These are phyloP conservation scores for Akebia trifoliata DNA, from an alignment of 164 flowering plant species.

Conservation along the genomic window DNA sequence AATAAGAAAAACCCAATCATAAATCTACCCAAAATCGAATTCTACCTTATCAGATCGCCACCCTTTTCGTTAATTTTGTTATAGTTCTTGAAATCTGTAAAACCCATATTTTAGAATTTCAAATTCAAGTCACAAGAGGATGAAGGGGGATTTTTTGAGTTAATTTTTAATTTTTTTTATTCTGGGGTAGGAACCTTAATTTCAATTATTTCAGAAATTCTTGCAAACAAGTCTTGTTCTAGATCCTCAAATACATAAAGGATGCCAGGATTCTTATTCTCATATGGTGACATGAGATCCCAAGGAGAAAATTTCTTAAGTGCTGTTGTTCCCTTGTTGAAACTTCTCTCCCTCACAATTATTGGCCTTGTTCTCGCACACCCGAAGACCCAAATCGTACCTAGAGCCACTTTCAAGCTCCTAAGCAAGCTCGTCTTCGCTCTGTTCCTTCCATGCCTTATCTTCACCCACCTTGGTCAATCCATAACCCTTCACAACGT, in stretches of 20 bases:
- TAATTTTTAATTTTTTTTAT: no score
- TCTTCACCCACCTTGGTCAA: slow-evolving; percentile 69
- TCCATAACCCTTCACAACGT: slow-evolving; percentile 48
- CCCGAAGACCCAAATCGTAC: slow-evolving; percentile 54
- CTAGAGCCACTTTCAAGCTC: slow-evolving; percentile 71
- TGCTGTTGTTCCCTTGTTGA: slow-evolving; percentile 69
- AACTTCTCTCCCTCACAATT: slow-evolving; percentile 55
- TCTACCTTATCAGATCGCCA: no score
- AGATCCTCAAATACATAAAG: background rate
- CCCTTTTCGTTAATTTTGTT: no score
- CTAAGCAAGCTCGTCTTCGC: slow-evolving; percentile 90
- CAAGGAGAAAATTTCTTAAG: slow-evolving; percentile 29
- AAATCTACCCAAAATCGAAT: no score
- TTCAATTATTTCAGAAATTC: no score
- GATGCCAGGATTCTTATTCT: background rate
- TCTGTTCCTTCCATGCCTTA: slow-evolving; percentile 76
- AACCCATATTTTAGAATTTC: no score
- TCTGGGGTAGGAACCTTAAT: no score
- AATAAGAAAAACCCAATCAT: no score
- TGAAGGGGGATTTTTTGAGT: no score
- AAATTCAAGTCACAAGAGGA: no score
- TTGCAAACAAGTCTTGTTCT: background rate
- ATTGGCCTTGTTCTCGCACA: slow-evolving; percentile 70
- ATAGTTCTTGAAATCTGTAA: no score
- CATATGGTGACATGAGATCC: slow-evolving; percentile 6